Evolutionary conservation across 2,329 filamentous ascomycete species (phyloP), one percentile per base, ranked within the genome.

Genomic region (Pyrenochaeta sp.): DNA sequence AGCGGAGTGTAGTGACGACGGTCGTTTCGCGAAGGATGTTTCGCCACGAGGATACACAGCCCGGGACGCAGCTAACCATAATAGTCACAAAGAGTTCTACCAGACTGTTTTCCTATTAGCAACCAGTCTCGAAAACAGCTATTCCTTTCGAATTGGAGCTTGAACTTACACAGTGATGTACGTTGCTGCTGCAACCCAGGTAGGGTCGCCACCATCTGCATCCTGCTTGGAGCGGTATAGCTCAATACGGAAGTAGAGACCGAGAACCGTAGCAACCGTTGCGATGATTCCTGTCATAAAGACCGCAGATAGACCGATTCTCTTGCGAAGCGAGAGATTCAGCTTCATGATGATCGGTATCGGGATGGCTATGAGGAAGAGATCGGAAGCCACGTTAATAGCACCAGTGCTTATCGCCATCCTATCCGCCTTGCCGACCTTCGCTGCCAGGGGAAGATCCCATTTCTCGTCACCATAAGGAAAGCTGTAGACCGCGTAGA

Each of bases 401-500:
- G 34, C 34, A 28, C 34, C 32, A 3, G 15, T 39, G 13, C 8
- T 19, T 19, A 50, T 50, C 12, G 47, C 36, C 47, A 50, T 39
- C 4, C 15, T n/a, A n/a, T 50, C 47, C 13, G 36, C 30, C 13
- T 19, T 50, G 5, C 37, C 47, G 15, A 40, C 19, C 19, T 50
- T 50, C 12, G 22, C 8, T 2, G 47, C 34, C 24, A 50, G 13
- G 28, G 12, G n/a, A n/a, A 42, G 34, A 30, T 50, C 36, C 47
- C 47, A 50, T n/a, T 50, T 28, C 34, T 50, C 47, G 30, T 50
- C 13, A 3, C 47, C 47, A n/a, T 50, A 42, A 3, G 47, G 47
- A 24, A 50, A 28, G 15, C 34, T 42, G 32, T 15, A 50, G 32
- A 40, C 47, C 7, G 22, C 22, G 24, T 50, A 50, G 34, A 50